These are phyloP conservation scores for Podaxis carcinomalis DNA, from an alignment of 768 basidiomycete genomes.

Conservation along the genomic window DNA sequence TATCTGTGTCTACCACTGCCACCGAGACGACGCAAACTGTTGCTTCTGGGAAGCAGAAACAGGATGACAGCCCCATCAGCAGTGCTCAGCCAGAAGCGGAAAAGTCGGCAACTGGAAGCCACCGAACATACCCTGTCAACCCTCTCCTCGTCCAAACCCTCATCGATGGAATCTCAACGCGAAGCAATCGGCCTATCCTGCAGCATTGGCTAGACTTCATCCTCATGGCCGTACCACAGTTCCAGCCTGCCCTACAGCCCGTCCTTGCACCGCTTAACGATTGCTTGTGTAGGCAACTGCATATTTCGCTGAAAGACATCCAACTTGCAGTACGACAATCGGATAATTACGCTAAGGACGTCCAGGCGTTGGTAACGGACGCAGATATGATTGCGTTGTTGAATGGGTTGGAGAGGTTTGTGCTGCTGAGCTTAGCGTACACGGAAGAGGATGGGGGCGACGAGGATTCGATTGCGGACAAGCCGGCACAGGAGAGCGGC, in stretches of 20 bases:
- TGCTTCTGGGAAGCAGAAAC: conserved; percentile 16
- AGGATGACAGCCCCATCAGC: conserved; percentile 27
- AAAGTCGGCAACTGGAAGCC: conserved; percentile 24
- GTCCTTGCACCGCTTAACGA: conserved; percentile 74
- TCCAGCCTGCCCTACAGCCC: conserved; percentile 64
- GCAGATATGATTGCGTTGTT: conserved; percentile 82
- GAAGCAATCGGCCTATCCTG: conserved; percentile 71
- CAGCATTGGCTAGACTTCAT: conserved; percentile 98
- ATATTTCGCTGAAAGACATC: conserved; percentile 50
- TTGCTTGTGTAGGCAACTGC: conserved; percentile 71
- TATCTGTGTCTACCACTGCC: conserved; percentile 54
- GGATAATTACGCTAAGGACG: conserved; percentile 35
- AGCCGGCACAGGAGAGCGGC: conserved; percentile 44
- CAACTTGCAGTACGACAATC: conserved; percentile 35
- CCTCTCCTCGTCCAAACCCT: conserved; percentile 75
- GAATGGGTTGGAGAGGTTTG: conserved; percentile 78
- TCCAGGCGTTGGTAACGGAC: conserved; percentile 58
- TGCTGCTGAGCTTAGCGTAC: conserved; percentile 67
- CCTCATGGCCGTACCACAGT: conserved; percentile 84
- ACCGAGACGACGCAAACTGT: conserved; percentile 26
- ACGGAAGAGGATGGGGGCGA: conserved; percentile 41
- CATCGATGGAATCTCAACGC: conserved; percentile 70
- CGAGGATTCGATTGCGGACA: conserved; percentile 50
- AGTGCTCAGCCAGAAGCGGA: conserved; percentile 28
- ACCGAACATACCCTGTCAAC: conserved; percentile 47